Evolutionary conservation across 768 basidiomycete species (phyloP), one percentile per base, ranked within the genome.

Genomic region (Psilocybe sp.): DNA sequence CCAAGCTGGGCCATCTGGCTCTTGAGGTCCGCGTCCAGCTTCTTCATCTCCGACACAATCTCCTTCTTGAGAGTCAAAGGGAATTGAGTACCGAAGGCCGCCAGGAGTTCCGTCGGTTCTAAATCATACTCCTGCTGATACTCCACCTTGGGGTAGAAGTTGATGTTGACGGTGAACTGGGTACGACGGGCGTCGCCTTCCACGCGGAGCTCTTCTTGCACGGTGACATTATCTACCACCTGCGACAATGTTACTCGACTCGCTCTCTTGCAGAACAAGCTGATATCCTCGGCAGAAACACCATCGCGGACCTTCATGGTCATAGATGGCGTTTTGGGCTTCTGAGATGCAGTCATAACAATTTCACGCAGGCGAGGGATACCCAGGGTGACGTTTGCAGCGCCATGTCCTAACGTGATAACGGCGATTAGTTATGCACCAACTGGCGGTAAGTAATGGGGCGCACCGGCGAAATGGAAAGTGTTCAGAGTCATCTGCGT

Each of bases 401-500:
- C 97, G 70, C 97, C 96, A 63, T 98, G 97, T 55, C 96, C 92
- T 94, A 57, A 18, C 28, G 23, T 28, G 23, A 41, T 33, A 19
- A n/a, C n/a, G 12, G 14, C 34, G 32, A 9, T 34, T 31, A 56
- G 28, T 18, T n/a, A 48, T 14, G 54, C 47, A 53, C 37, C 7
- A 40, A 11, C 19, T 13, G 16, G 33, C 39, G n/a, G 31, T 7
- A 32, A 49, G 12, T 3, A 10, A 18, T 33, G 23, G 35, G 41
- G 51, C 54, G 60, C 67, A 85, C 93, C 96, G 58, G 97, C 97
- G 62, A 99, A 95, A 74, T 99, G 97, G 82, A 99, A 99, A 11
- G 97, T 99, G 66, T 99, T 99, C 55, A 99, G 72, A 8, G 97
- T 99, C 97, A 99, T 99, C 66, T 99, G 97, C 0, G 97, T 99